Conservation (phyloP, 2,329 filamentous ascomycete species). For the Fusarium mundagurra region DNA sequence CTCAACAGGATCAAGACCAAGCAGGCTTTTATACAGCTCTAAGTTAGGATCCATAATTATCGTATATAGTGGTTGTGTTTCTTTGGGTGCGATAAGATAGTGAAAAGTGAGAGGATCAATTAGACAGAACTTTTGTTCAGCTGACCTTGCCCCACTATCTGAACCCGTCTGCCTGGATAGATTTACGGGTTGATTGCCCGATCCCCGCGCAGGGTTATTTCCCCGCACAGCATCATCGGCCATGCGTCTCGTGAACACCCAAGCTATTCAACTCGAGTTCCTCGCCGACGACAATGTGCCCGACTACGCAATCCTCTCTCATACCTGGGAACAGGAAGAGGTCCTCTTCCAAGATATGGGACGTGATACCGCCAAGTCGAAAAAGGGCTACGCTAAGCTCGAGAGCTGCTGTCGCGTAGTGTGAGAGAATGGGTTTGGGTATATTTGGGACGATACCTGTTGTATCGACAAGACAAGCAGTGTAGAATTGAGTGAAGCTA, state of each 20-base stretch:
- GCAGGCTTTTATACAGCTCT: background rate
- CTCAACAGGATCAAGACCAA: background rate
- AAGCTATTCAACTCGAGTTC: background rate
- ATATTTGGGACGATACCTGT: conserved; percentile 35
- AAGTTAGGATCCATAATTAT: background rate
- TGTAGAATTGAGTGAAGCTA: conserved; percentile 26
- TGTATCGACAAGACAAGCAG: conserved; percentile 37
- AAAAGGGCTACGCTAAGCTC: conserved; percentile 22
- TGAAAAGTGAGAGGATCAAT: rapidly evolving
- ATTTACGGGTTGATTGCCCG: no score
- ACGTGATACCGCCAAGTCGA: background rate
- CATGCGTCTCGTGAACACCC: conserved; percentile 30
- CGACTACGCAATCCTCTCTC: conserved; percentile 15
- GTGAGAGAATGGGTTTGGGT: background rate
- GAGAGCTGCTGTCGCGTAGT: conserved; percentile 12
- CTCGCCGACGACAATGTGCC: background rate
- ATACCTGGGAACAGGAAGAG: conserved; percentile 15
- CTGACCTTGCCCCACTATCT: no score
- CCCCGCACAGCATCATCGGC: conserved; percentile 15
- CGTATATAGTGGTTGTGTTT: no score
- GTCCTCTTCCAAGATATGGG: conserved; percentile 11
- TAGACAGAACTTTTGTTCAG: background rate
- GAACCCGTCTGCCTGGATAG: no score
- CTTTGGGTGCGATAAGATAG: background rate
- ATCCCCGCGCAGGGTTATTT: no score